Evolutionary conservation across 163 green algal species (phyloP).

Genomic region (Chlorella variabilis): DNA sequence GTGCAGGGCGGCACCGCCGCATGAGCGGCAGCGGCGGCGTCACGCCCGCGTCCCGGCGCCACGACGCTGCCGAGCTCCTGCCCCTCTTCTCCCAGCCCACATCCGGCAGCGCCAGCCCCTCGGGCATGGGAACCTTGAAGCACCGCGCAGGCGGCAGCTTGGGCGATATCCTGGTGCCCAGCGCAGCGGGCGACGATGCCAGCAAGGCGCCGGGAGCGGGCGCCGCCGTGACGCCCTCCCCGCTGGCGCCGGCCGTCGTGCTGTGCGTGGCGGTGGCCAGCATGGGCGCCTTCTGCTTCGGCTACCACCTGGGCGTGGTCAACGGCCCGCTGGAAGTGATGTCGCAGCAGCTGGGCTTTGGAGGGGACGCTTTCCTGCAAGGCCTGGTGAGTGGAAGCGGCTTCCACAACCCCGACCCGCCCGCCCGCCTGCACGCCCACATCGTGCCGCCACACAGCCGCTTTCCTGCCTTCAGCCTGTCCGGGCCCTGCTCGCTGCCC

Average conservation of each 20-base stretch:
- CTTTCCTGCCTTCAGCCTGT: too few relatives aligned
- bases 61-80: background rate
- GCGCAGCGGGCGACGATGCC: background rate
- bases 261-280: conserved; percentile 39
- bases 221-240: background rate
- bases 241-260: conserved; percentile 6
- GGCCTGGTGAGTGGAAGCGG: conserved; percentile 72
- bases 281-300: conserved; percentile 88
- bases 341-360: conserved; percentile 84
- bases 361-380: conserved; percentile 71
- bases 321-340: conserved; percentile 94
- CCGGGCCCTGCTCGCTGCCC: too few relatives aligned
- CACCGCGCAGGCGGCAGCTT: conserved; percentile 13
- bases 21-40: conserved; percentile 17
- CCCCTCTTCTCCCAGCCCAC: background rate
- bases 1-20: background rate
- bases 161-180: background rate
- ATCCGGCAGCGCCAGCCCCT: conserved; percentile 6
- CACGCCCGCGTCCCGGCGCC: conserved; percentile 6
- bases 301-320: conserved; percentile 93
- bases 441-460: too few relatives aligned
- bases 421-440: background rate
- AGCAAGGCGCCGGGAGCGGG: background rate
- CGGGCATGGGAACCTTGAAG: conserved; percentile 26
- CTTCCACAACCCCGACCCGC: background rate